Base-by-base conservation (phyloP, 345 rosid species). In the Garcia nutans region DNA sequence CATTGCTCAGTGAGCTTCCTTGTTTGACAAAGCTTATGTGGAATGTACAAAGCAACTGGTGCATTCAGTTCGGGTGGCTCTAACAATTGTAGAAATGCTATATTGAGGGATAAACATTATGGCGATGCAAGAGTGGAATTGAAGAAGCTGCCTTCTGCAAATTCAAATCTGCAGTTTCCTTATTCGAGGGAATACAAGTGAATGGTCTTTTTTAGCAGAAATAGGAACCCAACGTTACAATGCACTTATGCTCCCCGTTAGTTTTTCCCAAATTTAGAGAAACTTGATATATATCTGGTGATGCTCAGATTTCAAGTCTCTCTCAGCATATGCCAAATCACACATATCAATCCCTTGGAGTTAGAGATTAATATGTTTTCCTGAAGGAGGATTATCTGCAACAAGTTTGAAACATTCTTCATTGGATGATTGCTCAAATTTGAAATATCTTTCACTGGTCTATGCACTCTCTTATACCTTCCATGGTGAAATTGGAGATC, bases 301-400 rank as follows among this genome's bases (percentile, higher is more conserved):
- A 8, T 76, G 79, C 47, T 41, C 60, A 28, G 60, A 45, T 61
- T 58, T 73, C 5, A 62, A 64, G 2, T 47, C 74, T 10, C 24
- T 28, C 33, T 71, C 2, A 54, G 19, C 45, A 26, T 6, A 10
- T 24, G 26, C 3, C 58, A 24, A 19, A 20, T 45, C 15, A 41
- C 65, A 11, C 44, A 24, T 17, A 45, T 76, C 54, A 59, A 16
- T 47, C 49, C 69, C 54, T 33, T 61, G 7, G 55, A 3, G 1
- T 17, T 75, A 28, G 17, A 23, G 6, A 2, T 42, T 75, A 4
- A 65, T 23, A 0, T 66, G 44, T 24, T 68, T 75, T 57, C 78
- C 78, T 6, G 12, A 61, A 49, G 75, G 71, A 79, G 78, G 71
- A 52, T 68, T 74, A 44, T 11, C 41, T 26, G 78, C 82, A 3